These are phyloP conservation scores for Smittium mucronatum DNA, from an alignment of 371 early-diverging fungal genomes.

Conservation along the genomic window DNA sequence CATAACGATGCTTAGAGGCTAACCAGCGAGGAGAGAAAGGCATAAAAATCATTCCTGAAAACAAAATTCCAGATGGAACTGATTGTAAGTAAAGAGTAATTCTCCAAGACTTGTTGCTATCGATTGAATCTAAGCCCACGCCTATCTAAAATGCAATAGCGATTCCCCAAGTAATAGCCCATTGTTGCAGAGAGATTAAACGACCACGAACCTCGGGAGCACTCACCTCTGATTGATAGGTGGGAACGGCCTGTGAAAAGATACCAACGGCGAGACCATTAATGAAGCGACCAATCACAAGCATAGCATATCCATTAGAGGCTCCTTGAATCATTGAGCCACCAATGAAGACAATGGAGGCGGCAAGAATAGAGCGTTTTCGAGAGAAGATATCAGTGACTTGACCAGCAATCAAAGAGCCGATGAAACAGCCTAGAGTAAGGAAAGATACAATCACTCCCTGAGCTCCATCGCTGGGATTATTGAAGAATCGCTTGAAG, in stretches of 20 bases:
- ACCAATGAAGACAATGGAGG: slow-evolving; percentile 49
- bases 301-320: slow-evolving; percentile 36
- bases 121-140: slow-evolving; percentile 42
- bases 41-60: slow-evolving; percentile 53
- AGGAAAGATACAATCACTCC: slow-evolving; percentile 50
- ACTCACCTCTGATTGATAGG: slow-evolving; percentile 84
- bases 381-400: slow-evolving; percentile 63
- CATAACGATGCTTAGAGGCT: slow-evolving; percentile 46
- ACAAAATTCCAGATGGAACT: slow-evolving; percentile 52
- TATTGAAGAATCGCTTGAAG: slow-evolving; percentile 39
- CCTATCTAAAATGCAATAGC: slow-evolving; percentile 62
- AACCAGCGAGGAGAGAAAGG: slow-evolving; percentile 89
- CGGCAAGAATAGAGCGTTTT: slow-evolving; percentile 54
- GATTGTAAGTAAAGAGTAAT: slow-evolving; percentile 66
- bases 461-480: slow-evolving; percentile 34
- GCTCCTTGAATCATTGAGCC: slow-evolving; percentile 60
- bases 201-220: slow-evolving; percentile 74
- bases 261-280: slow-evolving; percentile 78
- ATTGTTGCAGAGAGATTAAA: slow-evolving; percentile 76
- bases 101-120: slow-evolving; percentile 51
- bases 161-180: slow-evolving; percentile 64
- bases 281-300: slow-evolving; percentile 61
- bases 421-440: slow-evolving; percentile 52
- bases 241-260: slow-evolving; percentile 73
- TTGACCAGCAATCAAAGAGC: slow-evolving; percentile 46